These are phyloP conservation scores for Nothophoma quercina DNA, from an alignment of 2,329 filamentous ascomycete species.

Conservation along the genomic window DNA sequence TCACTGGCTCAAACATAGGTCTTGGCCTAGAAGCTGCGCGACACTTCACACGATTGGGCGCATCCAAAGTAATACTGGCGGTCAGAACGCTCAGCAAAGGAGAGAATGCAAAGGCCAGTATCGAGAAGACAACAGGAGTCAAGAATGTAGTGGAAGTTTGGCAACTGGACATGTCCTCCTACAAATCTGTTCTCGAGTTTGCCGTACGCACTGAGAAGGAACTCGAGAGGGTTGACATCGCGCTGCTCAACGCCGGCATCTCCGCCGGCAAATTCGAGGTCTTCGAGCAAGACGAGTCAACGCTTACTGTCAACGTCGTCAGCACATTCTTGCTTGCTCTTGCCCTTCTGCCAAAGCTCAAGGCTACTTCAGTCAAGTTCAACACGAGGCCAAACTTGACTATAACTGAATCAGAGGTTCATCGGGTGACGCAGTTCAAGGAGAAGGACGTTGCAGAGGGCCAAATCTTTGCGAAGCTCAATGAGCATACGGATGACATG, in stretches of 20 bases:
- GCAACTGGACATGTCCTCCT: slow-evolving; percentile 54
- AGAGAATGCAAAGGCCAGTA: slow-evolving; percentile 52
- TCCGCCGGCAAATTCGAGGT: slow-evolving; percentile 32
- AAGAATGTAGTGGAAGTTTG: slow-evolving; percentile 54
- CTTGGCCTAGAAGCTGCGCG: slow-evolving; percentile 57
- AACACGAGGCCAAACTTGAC: slow-evolving; percentile 39
- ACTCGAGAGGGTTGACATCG: slow-evolving; percentile 46
- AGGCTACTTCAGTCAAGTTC: slow-evolving; percentile 29
- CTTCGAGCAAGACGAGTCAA: slow-evolving; percentile 40
- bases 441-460: slow-evolving; percentile 36
- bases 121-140: slow-evolving; percentile 46
- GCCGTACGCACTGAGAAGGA: slow-evolving; percentile 29
- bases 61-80: slow-evolving; percentile 55
- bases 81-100: slow-evolving; percentile 55
- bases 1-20: slow-evolving; percentile 59
- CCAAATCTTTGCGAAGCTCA: slow-evolving; percentile 39
- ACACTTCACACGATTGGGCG: slow-evolving; percentile 52
- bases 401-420: slow-evolving; percentile 44
- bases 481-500: slow-evolving; percentile 22
- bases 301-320: slow-evolving; percentile 51
- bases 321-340: slow-evolving; percentile 49
- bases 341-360: slow-evolving; percentile 37
- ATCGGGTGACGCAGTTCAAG: slow-evolving; percentile 34
- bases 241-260: slow-evolving; percentile 52
- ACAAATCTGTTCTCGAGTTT: slow-evolving; percentile 49